phyloP scores from a whole-genome alignment of 2,329 filamentous ascomycete species.

The Talaromyces rugulosus region DNA sequence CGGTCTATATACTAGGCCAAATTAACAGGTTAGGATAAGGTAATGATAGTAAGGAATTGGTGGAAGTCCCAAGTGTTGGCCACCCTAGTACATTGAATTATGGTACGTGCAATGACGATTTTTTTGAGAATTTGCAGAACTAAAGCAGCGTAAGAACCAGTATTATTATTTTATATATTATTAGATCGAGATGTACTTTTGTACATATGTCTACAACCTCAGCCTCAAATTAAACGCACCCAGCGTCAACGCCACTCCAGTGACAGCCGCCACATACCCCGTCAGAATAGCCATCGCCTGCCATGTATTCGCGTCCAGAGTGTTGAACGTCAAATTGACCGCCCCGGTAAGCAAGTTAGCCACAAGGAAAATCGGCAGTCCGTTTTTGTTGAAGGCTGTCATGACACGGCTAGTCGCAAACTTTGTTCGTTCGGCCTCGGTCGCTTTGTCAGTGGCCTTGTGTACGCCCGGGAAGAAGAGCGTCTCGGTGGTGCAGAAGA shows the following conservation, averaged over 20 bases:
- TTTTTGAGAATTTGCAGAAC: too few relatives aligned
- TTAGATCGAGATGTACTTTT: not conserved
- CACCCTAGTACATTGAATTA: too few relatives aligned
- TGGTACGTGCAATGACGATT: too few relatives aligned
- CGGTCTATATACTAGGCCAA: too few relatives aligned
- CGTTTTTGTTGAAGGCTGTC: slow-evolving; percentile 81
- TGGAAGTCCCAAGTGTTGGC: too few relatives aligned
- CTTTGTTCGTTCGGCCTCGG: slow-evolving; percentile 61
- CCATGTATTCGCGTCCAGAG: slow-evolving; percentile 64
- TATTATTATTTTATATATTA: not conserved
- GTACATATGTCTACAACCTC: slow-evolving; percentile 15
- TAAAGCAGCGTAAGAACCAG: too few relatives aligned
- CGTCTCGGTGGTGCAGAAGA: slow-evolving; percentile 74
- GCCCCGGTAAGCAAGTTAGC: slow-evolving; percentile 87
- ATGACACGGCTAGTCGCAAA: slow-evolving; percentile 77
- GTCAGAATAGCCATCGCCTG: slow-evolving; percentile 70
- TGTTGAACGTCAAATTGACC: slow-evolving; percentile 83
- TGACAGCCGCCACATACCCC: slow-evolving; percentile 65
- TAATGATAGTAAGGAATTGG: too few relatives aligned
- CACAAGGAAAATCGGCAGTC: slow-evolving; percentile 75
- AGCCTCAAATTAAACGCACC: slow-evolving; percentile 33
- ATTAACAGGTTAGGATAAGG: too few relatives aligned
- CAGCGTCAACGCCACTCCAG: slow-evolving; percentile 55
- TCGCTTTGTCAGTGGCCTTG: slow-evolving; percentile 48
- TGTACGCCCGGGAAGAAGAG: slow-evolving; percentile 71